Conservation (phyloP, 371 early-diverging fungal species). For the Rhizopus sp. region DNA sequence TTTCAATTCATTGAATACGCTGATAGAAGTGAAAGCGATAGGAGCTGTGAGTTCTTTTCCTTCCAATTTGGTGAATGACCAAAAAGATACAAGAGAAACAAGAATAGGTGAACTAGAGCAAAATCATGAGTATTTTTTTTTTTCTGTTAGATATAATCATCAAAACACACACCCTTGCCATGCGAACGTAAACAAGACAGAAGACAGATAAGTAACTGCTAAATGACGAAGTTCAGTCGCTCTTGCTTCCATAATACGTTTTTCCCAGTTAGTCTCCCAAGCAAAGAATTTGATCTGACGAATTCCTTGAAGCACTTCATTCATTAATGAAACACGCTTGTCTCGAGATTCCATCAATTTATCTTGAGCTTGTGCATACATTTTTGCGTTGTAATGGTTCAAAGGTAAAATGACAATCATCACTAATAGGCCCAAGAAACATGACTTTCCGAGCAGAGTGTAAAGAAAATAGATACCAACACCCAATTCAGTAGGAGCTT, state of each 20-base stretch:
- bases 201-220: constrained; percentile 33
- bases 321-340: constrained; percentile 55
- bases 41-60: constrained; percentile 57
- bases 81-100: constrained; percentile 54
- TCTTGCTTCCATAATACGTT: constrained; percentile 49
- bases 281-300: constrained; percentile 77
- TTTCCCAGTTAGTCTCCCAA: constrained; percentile 53
- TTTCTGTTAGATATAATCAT: no score
- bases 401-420: constrained; percentile 55
- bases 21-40: constrained; percentile 61
- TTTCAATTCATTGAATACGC: constrained; percentile 54
- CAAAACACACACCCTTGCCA: constrained; percentile 31
- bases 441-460: constrained; percentile 64
- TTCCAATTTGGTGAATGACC: constrained; percentile 57
- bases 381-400: constrained; percentile 55
- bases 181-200: constrained; percentile 28
- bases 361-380: constrained; percentile 53
- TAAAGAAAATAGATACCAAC: constrained; percentile 68
- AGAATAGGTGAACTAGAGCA: constrained; percentile 44
- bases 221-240: constrained; percentile 53
- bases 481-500: constrained; percentile 57
- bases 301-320: constrained; percentile 65
- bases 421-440: constrained; percentile 66
- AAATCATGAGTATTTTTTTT: neutral
- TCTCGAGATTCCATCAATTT: constrained; percentile 57